Evolutionary conservation across 108 stramenopile genomes (phyloP), one percentile per base, ranked within the genome.

Genomic region (Cyclotella cryptica): DNA sequence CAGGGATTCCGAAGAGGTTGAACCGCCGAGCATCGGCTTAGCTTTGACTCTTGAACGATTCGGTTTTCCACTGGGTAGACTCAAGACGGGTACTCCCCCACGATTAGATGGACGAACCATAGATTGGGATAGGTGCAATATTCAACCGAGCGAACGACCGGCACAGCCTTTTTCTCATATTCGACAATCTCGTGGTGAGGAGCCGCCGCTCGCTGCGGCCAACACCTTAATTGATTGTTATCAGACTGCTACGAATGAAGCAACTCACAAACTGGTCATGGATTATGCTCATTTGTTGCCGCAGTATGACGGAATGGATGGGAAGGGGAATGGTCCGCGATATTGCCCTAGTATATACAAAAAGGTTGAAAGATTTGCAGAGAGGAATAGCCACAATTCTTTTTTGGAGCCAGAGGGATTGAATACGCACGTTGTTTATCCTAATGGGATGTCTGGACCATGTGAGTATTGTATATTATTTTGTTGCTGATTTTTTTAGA

Each of bases 401-500:
- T 99, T 98, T 85, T 85, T 99, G 27, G 98, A 99, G 85, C 98
- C 98, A 10, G 98, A 99, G 82, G 98, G 98, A 4, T 72, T 99
- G 19, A 92, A 92, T 75, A 95, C 97, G 0, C 81, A 97, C 73
- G 79, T 99, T 47, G 98, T 99, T 1, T 99, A 99, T 79, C 98
- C 98, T 30, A 98, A 98, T 71, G 98, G 98, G 26, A 92, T 99
- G 93, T 90, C 91, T 41, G 94, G 92, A 11, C 90, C 93, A 19
- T 86, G 83, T 84, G 45, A 84, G 83, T 79, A 30, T 60, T 0
- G 40, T n/a, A 43, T 42, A 46, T 22, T 22, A 41, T 35, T 41
- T 43, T 24, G n/a, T 1, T 1, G n/a, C 9, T 49, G 2, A 61
- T 18, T 51, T 9, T 28, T 6, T 17, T 10, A 10, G 62, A 29